Evolutionary conservation across 768 basidiomycete species (phyloP).

Genomic region (Hericium rajendrae): DNA sequence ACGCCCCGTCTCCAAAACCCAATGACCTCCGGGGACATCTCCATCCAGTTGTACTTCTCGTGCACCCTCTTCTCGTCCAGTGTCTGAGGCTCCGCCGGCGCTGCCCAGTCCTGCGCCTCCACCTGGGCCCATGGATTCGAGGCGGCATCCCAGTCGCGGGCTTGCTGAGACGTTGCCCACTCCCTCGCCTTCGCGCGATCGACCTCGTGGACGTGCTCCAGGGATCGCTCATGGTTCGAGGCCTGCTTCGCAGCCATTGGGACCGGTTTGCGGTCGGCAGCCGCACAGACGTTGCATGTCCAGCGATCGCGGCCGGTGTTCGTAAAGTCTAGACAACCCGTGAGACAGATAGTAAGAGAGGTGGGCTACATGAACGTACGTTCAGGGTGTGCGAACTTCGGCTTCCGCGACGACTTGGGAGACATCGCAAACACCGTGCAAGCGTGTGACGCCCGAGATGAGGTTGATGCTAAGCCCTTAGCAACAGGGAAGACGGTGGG

Average conservation of each 20-base stretch:
- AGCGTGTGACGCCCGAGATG: too few species aligned
- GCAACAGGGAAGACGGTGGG: too few species aligned
- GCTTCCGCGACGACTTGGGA: background rate
- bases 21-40: conserved; percentile 9
- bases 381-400: background rate
- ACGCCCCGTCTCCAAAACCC: conserved; percentile 10
- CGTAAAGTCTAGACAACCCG: conserved; percentile 16
- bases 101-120: conserved; percentile 2
- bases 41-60: conserved; percentile 7
- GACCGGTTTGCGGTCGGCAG: conserved; percentile 13
- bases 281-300: conserved; percentile 25
- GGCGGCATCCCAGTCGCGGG: conserved; percentile 1
- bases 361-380: background rate
- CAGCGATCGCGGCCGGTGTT: conserved; percentile 18
- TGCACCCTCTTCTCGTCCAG: conserved; percentile 5
- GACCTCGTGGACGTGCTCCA: conserved; percentile 13
- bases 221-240: conserved; percentile 22
- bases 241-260: conserved; percentile 20
- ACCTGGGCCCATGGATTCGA: background rate
- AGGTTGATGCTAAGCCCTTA: too few species aligned
- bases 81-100: background rate
- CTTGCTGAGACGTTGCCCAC: background rate
- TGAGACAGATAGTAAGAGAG: background rate
- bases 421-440: background rate
- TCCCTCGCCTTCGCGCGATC: conserved; percentile 2